A percentile compares a stretch with the other conserved stretches of the same genome.
These are phyloP conservation scores for Colletotrichum lentis DNA, from an alignment of 2,329 filamentous ascomycete genomes.

Conservation along the genomic window DNA sequence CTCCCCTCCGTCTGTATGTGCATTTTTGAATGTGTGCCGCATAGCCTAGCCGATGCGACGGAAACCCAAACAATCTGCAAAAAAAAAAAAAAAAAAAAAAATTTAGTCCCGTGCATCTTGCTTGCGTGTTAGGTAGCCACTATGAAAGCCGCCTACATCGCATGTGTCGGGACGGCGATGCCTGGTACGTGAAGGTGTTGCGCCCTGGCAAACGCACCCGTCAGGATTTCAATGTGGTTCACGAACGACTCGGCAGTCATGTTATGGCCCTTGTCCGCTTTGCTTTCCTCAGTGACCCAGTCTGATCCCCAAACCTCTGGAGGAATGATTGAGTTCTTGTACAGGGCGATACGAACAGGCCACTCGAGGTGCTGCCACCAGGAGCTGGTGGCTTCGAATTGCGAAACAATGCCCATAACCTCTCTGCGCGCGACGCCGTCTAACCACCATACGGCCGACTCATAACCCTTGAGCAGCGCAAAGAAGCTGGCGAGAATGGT, in stretches of 20 bases:
- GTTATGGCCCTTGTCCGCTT: slow-evolving; percentile 44
- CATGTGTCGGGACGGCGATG: slow-evolving; percentile 31
- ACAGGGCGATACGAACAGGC: slow-evolving; percentile 67
- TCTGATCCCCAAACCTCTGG: slow-evolving; percentile 65
- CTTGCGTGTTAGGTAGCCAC: slow-evolving; percentile 26
- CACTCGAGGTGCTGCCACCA: slow-evolving; percentile 71
- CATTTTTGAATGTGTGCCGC: background rate
- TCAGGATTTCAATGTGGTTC: slow-evolving; percentile 58
- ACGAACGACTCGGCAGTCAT: slow-evolving; percentile 47
- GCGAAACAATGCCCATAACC: slow-evolving; percentile 68
- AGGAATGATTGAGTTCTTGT: slow-evolving; percentile 62
- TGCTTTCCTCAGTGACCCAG: slow-evolving; percentile 55
- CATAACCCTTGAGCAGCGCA: slow-evolving; percentile 68
- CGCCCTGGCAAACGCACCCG: slow-evolving; percentile 49
- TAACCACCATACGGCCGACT: slow-evolving; percentile 72
- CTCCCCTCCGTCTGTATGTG: slow-evolving; percentile 8
- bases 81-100: background rate
- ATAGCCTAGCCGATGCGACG: slow-evolving; percentile 1
- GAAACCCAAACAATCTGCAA: background rate
- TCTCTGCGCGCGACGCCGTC: slow-evolving; percentile 71
- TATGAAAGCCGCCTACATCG: slow-evolving; percentile 25
- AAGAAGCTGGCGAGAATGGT: slow-evolving; percentile 73
- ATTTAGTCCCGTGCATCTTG: slow-evolving; percentile 7
- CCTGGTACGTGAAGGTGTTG: slow-evolving; percentile 42
- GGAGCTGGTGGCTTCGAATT: slow-evolving; percentile 65